Conservation (phyloP, 2,329 filamentous ascomycete genomes). For the Fusarium caatingaense region DNA sequence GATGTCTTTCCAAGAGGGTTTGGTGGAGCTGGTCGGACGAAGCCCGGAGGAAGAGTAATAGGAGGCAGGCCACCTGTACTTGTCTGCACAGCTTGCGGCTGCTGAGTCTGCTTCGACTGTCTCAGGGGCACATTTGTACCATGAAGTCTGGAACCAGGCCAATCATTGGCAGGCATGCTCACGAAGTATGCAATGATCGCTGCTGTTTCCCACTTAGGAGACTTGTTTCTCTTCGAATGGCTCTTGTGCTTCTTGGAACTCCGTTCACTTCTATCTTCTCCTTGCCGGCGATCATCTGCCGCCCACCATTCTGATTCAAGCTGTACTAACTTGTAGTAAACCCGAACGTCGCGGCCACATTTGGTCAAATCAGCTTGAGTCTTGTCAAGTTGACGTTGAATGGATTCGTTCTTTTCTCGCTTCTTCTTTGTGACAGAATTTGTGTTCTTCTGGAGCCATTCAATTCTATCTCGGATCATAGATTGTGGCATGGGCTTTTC, state of each 20-base stretch:
- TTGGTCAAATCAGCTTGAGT: conserved; percentile 51
- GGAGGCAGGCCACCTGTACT: conserved; percentile 4
- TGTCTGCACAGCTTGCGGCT: background rate
- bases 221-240: conserved; percentile 37
- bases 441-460: conserved; percentile 51
- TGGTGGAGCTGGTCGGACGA: background rate
- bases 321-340: conserved; percentile 57
- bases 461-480: conserved; percentile 53
- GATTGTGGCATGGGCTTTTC: conserved; percentile 53
- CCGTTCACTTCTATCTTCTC: conserved; percentile 35
- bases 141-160: conserved; percentile 47
- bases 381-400: conserved; percentile 58
- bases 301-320: conserved; percentile 55
- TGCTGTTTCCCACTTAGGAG: conserved; percentile 51
- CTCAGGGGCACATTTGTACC: conserved; percentile 34
- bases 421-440: conserved; percentile 54
- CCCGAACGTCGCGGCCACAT: conserved; percentile 54
- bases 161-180: conserved; percentile 51
- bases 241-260: conserved; percentile 35
- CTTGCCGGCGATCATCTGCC: conserved; percentile 40
- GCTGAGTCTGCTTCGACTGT: conserved; percentile 6
- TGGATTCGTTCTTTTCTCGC: conserved; percentile 48
- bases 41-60: background rate
- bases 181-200: conserved; percentile 61
- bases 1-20: background rate